These are phyloP conservation scores for Neospermospora avenae DNA, from an alignment of 2,329 filamentous ascomycete species.

Conservation along the genomic window DNA sequence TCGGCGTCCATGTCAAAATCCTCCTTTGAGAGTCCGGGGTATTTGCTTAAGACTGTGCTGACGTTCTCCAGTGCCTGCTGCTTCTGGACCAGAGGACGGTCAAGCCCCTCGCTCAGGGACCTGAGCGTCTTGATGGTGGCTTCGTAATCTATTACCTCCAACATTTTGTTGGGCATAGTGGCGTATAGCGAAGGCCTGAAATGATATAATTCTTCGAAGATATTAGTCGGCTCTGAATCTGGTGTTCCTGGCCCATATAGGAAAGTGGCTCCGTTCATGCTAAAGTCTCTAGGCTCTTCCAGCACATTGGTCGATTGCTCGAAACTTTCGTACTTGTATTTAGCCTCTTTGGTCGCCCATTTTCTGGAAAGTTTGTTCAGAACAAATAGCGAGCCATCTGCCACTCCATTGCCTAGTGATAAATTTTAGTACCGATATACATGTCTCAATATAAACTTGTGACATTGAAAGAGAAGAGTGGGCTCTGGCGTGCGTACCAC, in stretches of 20 bases:
- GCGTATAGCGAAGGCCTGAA: not conserved
- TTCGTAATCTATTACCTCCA: conserved; percentile 2
- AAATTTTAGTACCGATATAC: too few relatives aligned
- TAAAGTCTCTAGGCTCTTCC: not conserved
- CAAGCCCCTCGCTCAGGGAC: not conserved
- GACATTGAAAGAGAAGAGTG: too few relatives aligned
- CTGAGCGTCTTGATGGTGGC: conserved; percentile 4
- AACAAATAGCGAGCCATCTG: conserved; percentile 2
- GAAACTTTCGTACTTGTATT: not conserved
- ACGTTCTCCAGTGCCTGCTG: conserved; percentile 4
- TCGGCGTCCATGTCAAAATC: conserved; percentile 5
- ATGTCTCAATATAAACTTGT: too few relatives aligned
- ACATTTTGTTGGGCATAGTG: not conserved
- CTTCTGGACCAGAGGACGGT: conserved; percentile 1
- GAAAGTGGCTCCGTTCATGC: not conserved
- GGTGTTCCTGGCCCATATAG: not conserved
- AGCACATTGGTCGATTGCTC: not conserved
- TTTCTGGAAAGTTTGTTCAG: not conserved
- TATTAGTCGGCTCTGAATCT: not conserved
- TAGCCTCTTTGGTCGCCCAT: not conserved
- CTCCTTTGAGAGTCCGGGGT: not conserved
- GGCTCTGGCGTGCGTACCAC: not conserved
- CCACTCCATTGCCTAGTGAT: not conserved
- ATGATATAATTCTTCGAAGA: not conserved
- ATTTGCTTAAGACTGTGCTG: not conserved